Base-by-base conservation (phyloP, 2,329 filamentous ascomycete species). In the Botrytis sinoallii region DNA sequence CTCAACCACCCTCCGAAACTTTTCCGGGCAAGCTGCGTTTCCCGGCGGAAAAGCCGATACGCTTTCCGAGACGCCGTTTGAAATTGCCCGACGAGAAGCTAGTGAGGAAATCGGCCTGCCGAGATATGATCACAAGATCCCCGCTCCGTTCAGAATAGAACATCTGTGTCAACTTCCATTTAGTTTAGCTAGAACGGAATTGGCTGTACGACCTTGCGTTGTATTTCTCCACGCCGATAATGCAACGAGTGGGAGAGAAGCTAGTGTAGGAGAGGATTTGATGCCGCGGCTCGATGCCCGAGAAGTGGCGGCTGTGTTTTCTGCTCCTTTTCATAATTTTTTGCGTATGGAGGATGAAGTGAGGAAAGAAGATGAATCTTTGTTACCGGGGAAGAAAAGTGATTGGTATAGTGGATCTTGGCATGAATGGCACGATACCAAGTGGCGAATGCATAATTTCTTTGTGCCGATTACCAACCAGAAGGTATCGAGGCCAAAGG, bases 281-380 rank as follows among this genome's bases (percentile, higher is more conserved):
- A 93, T 93, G 74, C 95, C 95, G 0, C 88, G 90, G 57, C 86
- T 98, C 18, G 93, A 98, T 83, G 93, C 94, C 1, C 91, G 93
- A 77, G 95, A 98, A 83, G 95, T 98, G 2, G 95, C 94, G 2
- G 95, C 94, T 63, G 94, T 98, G 48, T 98, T 98, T 84, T 95
- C 93, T 8, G 95, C 93, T 8, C 92, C 93, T 0, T 94, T 98
- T 78, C 89, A 91, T 81, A 93, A 94, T 81, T 98, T 98, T 81
- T 84, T 98, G 71, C 85, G 84, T 65, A 82, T 84, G 46, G 82
- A 83, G 69, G 91, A 93, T 81, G 86, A 92, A 75, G 82, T 85
- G 4, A 76, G 74, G 75, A 81, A 73, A 79, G 83, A 76, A 75
- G 78, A 79, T 29, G 74, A 65, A 10, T 64, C 79, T 40, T 70